Conservation (phyloP, 2,329 filamentous ascomycete species). For the Colletotrichum gloeosporioides region DNA sequence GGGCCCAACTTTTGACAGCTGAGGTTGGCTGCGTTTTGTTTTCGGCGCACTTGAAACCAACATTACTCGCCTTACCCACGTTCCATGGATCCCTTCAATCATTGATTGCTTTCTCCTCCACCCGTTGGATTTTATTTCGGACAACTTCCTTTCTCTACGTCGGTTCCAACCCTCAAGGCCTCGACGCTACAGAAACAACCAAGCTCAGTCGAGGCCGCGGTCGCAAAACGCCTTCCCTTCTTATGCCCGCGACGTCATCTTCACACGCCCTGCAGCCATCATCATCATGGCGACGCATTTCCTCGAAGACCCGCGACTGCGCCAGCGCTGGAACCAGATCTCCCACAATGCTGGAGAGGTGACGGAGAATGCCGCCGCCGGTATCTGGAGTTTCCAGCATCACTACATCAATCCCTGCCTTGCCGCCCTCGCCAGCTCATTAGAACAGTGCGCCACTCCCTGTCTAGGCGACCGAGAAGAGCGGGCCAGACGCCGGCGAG, state of each 20-base stretch:
- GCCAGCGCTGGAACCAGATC: conserved; percentile 92
- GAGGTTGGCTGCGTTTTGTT: conserved; percentile 13
- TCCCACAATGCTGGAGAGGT: conserved; percentile 88
- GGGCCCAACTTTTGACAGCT: conserved; percentile 20
- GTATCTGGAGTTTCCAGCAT: conserved; percentile 88
- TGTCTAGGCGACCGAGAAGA: conserved; percentile 78
- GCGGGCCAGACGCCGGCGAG: conserved; percentile 69
- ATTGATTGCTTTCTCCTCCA: not conserved
- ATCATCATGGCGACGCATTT: conserved; percentile 55
- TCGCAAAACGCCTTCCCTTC: not conserved
- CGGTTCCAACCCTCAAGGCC: not conserved
- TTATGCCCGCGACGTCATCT: conserved; percentile 16
- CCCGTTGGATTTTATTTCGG: not conserved
- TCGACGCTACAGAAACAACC: not conserved
- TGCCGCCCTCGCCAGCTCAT: conserved; percentile 65
- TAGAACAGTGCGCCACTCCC: conserved; percentile 75
- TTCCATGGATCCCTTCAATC: conserved; percentile 7
- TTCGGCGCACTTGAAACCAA: conserved; percentile 20
- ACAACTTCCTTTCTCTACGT: not conserved
- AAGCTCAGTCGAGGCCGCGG: conserved; percentile 8
- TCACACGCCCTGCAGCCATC: conserved; percentile 1
- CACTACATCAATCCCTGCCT: conserved; percentile 86
- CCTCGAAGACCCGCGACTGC: conserved; percentile 83
- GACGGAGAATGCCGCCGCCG: conserved; percentile 89
- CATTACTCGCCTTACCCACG: conserved; percentile 7